Percentiles rank a stretch among this genome's conserved stretches.
These are phyloP conservation scores for Pythium graminicola DNA, from an alignment of 352 stramenopile genomes.

Conservation along the genomic window DNA sequence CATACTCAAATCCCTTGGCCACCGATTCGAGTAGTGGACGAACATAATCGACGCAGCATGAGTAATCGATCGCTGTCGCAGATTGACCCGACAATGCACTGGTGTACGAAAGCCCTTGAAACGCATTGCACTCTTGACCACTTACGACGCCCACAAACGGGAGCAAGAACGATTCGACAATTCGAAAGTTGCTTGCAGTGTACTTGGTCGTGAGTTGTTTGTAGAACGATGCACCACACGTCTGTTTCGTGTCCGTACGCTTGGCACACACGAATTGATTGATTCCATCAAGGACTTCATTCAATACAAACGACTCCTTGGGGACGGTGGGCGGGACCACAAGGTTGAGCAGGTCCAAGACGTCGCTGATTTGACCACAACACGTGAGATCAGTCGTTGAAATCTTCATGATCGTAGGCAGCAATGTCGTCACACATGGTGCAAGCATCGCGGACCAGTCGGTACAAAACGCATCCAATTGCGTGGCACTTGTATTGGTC, in stretches of 20 bases:
- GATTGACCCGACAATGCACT: constrained; percentile 31
- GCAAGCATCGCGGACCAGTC: constrained; percentile 32
- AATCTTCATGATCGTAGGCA: constrained; percentile 28
- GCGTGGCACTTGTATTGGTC: constrained; percentile 23
- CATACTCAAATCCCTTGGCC: constrained; percentile 30
- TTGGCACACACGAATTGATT: constrained; percentile 43
- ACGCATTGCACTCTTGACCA: constrained; percentile 33
- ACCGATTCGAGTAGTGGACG: constrained; percentile 39
- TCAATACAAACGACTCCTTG: constrained; percentile 37
- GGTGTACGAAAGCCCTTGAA: constrained; percentile 33
- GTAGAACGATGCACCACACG: constrained; percentile 36
- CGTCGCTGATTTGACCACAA: constrained; percentile 38
- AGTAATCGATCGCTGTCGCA: constrained; percentile 34
- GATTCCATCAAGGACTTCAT: constrained; percentile 38
- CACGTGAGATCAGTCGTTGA: constrained; percentile 39
- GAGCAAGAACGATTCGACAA: constrained; percentile 40
- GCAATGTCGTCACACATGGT: constrained; percentile 34
- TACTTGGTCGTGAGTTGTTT: constrained; percentile 40
- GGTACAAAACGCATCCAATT: constrained; percentile 39
- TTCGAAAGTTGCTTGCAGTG: constrained; percentile 26
- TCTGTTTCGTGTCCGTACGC: constrained; percentile 22
- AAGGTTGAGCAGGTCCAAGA: constrained; percentile 38
- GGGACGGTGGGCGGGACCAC: constrained; percentile 36
- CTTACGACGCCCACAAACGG: constrained; percentile 37
- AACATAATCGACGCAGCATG: constrained; percentile 38